These are phyloP conservation scores for Yamadazyma friedrichii DNA, from an alignment of 1,139 yeast species.

Conservation along the genomic window DNA sequence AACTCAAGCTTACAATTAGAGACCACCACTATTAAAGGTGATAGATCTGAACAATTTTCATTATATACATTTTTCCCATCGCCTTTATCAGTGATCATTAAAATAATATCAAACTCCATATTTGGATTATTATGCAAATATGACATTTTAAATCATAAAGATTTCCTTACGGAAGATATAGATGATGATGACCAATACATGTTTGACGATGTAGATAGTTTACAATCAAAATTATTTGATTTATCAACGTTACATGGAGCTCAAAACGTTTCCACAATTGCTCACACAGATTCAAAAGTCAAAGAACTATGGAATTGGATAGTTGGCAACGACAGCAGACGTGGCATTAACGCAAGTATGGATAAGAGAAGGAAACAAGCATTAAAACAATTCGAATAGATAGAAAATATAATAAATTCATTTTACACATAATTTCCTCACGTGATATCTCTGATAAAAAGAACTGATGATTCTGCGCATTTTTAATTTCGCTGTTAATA, in stretches of 20 bases:
- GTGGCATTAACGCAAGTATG: constrained; percentile 26
- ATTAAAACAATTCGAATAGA: constrained; percentile 37
- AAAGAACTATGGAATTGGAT: constrained; percentile 29
- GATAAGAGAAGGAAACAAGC: constrained; percentile 45
- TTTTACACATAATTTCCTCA: too few relatives aligned
- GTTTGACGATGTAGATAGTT: constrained; percentile 27
- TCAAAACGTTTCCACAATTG: constrained; percentile 29
- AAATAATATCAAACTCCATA: constrained; percentile 17
- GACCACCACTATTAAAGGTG: constrained; percentile 28
- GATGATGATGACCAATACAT: constrained; percentile 21
- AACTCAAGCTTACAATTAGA: constrained; percentile 24
- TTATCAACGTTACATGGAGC: constrained; percentile 45
- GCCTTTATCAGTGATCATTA: constrained; percentile 34
- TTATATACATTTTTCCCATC: constrained; percentile 44
- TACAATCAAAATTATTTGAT: constrained; percentile 38
- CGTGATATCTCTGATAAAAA: too few relatives aligned
- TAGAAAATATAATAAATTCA: neutral
- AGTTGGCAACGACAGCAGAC: constrained; percentile 8
- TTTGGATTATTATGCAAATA: constrained; percentile 22
- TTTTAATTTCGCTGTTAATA: too few relatives aligned
- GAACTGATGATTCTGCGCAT: too few relatives aligned
- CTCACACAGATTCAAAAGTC: constrained; percentile 23
- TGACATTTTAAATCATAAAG: constrained; percentile 26
- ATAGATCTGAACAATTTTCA: constrained; percentile 42
- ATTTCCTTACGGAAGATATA: constrained; percentile 26